A percentile compares a stretch with the other conserved stretches of the same genome.
phyloP scores from a whole-genome alignment of 2,329 filamentous ascomycete species.

The Xylariaceae sp. region DNA sequence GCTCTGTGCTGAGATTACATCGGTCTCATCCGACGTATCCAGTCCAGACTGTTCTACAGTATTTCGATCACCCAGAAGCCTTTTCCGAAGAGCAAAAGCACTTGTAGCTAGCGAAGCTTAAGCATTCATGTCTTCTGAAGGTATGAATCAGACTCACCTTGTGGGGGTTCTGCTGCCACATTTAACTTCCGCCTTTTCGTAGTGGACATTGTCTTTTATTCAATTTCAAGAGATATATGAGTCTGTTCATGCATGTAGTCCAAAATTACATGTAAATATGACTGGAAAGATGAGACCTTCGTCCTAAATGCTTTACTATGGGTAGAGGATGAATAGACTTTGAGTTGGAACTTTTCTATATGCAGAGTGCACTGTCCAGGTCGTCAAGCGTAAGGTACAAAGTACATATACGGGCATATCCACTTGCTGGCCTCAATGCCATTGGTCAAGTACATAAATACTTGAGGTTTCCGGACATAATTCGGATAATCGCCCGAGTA shows the following conservation, averaged over 20 bases:
- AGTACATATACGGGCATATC: no score
- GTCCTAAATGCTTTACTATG: no score
- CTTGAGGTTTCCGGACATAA: no score
- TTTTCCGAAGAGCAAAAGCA: slow-evolving; percentile 48
- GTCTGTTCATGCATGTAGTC: neutral
- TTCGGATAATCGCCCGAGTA: no score
- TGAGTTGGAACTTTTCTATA: no score
- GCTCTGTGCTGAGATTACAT: neutral
- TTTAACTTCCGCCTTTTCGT: slow-evolving; percentile 49
- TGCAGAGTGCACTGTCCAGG: neutral
- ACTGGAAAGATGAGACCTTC: no score
- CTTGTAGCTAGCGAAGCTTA: slow-evolving; percentile 41
- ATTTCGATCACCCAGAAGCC: slow-evolving; percentile 36
- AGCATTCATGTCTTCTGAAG: neutral
- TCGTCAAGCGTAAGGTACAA: no score
- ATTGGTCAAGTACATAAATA: no score
- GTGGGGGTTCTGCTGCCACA: slow-evolving; percentile 33
- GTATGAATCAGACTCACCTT: slow-evolving; percentile 36
- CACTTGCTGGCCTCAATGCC: no score
- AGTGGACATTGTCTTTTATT: slow-evolving; percentile 31
- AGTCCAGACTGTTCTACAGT: slow-evolving; percentile 2
- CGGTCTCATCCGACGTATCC: slow-evolving; percentile 1
- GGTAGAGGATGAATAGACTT: no score
- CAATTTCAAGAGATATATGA: neutral
- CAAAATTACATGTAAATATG: neutral